Evolutionary conservation across 2,329 filamentous ascomycete species (phyloP), one percentile per base, ranked within the genome.

Genomic region (Pseudogymnoascus sp.): DNA sequence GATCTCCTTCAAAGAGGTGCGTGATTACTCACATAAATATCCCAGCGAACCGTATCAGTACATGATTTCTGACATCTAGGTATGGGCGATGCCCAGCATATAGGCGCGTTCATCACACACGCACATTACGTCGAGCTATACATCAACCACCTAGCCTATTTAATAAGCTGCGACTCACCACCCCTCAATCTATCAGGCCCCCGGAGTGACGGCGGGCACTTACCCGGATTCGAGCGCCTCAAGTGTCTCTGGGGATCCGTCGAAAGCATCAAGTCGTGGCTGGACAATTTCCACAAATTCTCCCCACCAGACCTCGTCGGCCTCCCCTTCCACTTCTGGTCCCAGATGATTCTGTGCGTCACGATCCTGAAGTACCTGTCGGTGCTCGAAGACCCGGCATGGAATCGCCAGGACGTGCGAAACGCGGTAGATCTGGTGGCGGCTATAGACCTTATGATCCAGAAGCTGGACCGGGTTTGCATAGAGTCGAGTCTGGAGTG

Each of bases 321-420:
- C 2, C 67, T 75, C 2, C 71, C 75, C 0, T 77, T 77, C 62
- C 70, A 73, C 37, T 74, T 75, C 51, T 77, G 75, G 75, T 73
- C 73, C 0, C 74, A 78, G 54, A 71, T 78, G 57, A 70, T 75
- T 25, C 71, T 71, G 5, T 73, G 68, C 36, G 60, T 76, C n/a
- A 73, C 72, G 2, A 66, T 76, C 1, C 67, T 79, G 45, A 75
- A 77, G 60, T 70, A 75, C 21, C 69, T 79, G 6, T 73, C 73
- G 0, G 75, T 71, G 4, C 72, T 78, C 5, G 65, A 71, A 14
- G 74, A 78, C 63, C 76, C 74, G 14, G 73, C 71, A 3, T 78
- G 76, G 76, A 73, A 78, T 65, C 69, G 69, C 16, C 68, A 72
- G n/a, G 72, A 72, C 19, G 74, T 76, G 45, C 72, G 71, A 14